A percentile compares a stretch with the other conserved stretches of the same genome.
phyloP scores from a whole-genome alignment of 1,284 basidiomycete genomes.

The Leccinum proliferum region DNA sequence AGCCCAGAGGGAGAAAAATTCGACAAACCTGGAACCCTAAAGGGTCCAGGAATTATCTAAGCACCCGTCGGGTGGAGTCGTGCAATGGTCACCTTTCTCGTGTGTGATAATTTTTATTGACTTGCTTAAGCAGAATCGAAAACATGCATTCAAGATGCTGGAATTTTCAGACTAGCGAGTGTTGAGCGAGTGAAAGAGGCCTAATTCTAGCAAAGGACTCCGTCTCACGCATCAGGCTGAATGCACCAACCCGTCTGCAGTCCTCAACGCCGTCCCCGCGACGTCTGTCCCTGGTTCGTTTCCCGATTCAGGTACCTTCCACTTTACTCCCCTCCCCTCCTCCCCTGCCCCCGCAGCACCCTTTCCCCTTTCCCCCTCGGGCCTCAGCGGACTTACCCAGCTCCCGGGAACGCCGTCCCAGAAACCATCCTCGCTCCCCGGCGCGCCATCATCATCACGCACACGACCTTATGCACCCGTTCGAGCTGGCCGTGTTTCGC shows the following conservation, averaged over 20 bases:
- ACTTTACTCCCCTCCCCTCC: conserved; percentile 8
- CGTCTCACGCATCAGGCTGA: conserved; percentile 80
- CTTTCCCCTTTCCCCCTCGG: conserved; percentile 21
- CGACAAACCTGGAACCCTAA: too few relatives aligned
- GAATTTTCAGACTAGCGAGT: too few relatives aligned
- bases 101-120: too few relatives aligned
- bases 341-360: conserved; percentile 12
- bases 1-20: too few relatives aligned
- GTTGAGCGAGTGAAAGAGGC: too few relatives aligned
- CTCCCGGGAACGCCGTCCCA: conserved; percentile 26
- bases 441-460: conserved; percentile 1
- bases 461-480: conserved; percentile 61
- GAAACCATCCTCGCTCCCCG: conserved; percentile 12
- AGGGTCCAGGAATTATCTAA: too few relatives aligned
- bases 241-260: conserved; percentile 73
- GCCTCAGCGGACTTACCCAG: conserved; percentile 16
- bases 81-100: too few relatives aligned
- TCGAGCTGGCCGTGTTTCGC: conserved; percentile 74
- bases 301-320: conserved; percentile 13
- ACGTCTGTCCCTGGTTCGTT: conserved; percentile 23
- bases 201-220: conserved; percentile 27
- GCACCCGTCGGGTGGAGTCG: too few relatives aligned
- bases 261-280: conserved; percentile 55
- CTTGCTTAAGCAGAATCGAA: too few relatives aligned
- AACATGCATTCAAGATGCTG: too few relatives aligned